phyloP scores from a whole-genome alignment of 2,329 filamentous ascomycete species.

The Botrytis aclada region DNA sequence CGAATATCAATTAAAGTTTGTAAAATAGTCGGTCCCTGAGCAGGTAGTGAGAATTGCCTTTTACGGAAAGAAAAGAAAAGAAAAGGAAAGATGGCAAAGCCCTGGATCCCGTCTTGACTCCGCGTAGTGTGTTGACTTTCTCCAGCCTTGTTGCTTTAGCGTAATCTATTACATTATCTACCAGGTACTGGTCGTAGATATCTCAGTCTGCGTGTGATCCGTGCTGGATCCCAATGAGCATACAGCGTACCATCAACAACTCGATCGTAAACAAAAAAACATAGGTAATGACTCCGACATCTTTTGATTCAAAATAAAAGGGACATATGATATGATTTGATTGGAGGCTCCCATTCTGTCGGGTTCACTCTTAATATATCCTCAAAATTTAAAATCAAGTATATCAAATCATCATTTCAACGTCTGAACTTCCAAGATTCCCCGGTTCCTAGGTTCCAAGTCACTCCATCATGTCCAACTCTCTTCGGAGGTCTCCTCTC shows the following conservation, averaged over 20 bases:
- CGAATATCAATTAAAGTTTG: not conserved
- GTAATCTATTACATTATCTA: not conserved
- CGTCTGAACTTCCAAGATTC: conserved; percentile 23
- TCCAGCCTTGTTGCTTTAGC: not conserved
- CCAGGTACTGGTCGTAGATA: not conserved
- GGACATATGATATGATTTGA: not conserved
- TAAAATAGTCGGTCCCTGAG: not conserved
- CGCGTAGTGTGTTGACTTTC: not conserved
- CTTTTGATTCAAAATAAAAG: not conserved
- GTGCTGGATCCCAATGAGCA: not conserved
- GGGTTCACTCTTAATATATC: not conserved
- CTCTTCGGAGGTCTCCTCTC: conserved; percentile 28
- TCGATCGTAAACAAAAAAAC: not conserved
- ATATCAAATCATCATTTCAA: conserved; percentile 23
- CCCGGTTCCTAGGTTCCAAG: not conserved
- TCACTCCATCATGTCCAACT: conserved; percentile 3
- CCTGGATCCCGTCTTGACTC: not conserved
- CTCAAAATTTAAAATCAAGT: not conserved
- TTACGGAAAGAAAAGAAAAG: not conserved
- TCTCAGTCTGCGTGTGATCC: not conserved
- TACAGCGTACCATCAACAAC: not conserved
- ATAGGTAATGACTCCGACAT: not conserved
- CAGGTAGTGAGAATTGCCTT: not conserved
- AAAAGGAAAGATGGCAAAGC: not conserved
- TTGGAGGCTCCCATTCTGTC: not conserved